Evolutionary conservation across 176 grass and related monocot genomes (phyloP).

Genomic region (Bromus sterilis): DNA sequence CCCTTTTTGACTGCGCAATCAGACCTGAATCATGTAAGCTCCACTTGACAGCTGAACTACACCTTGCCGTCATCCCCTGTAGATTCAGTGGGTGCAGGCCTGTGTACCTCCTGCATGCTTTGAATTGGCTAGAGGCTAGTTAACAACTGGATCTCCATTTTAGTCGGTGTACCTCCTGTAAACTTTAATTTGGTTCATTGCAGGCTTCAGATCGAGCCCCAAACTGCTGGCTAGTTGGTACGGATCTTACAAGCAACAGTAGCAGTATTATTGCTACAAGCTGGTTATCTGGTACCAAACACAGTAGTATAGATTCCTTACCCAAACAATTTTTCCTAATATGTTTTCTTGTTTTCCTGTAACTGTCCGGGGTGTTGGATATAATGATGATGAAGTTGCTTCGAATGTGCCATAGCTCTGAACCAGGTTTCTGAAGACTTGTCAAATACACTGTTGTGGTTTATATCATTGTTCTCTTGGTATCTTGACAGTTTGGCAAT

Average conservation of each 20-base stretch:
- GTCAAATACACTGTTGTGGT: neutral
- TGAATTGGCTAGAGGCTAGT: neutral
- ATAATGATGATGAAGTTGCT: constrained; percentile 97
- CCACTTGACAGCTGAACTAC: neutral
- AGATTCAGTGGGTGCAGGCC: neutral
- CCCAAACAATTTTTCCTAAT: neutral
- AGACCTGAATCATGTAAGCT: neutral
- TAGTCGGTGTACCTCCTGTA: too few relatives aligned
- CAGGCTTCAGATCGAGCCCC: too few relatives aligned
- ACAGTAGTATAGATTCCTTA: neutral
- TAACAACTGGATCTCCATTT: neutral
- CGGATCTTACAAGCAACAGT: neutral
- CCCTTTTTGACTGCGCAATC: neutral
- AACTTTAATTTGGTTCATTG: too few relatives aligned
- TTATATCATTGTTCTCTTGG: neutral
- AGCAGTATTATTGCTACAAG: neutral
- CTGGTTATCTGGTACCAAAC: neutral
- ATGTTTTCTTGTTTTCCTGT: neutral
- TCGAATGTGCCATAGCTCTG: constrained; percentile 88
- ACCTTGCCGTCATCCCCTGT: neutral
- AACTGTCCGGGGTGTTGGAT: constrained; percentile 72
- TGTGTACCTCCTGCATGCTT: neutral
- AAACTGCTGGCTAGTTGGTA: too few relatives aligned
- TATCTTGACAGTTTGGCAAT: constrained; percentile 7
- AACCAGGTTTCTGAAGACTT: constrained; percentile 59